These are phyloP conservation scores for Leucocoprinus birnbaumii DNA, from an alignment of 768 basidiomycete genomes.

Conservation along the genomic window DNA sequence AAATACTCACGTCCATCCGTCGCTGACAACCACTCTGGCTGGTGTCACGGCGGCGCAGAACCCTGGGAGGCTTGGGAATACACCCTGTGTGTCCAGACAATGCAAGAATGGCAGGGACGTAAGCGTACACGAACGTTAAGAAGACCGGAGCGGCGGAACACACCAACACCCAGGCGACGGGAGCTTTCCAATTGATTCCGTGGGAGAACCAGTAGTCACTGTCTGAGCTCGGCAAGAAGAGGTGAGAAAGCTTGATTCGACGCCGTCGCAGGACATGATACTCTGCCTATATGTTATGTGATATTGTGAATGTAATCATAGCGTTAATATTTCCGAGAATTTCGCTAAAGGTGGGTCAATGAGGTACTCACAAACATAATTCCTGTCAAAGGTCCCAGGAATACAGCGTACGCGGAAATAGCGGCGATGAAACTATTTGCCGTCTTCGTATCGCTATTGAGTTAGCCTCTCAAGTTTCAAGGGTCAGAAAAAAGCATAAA, in stretches of 20 bases:
- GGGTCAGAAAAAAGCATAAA: no score
- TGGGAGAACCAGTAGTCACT: constrained; percentile 28
- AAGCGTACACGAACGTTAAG: no score
- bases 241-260: constrained; percentile 22
- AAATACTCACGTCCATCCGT: constrained; percentile 19
- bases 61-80: constrained; percentile 26
- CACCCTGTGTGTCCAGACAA: constrained; percentile 16
- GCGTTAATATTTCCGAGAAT: no score
- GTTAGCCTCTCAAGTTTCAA: no score
- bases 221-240: constrained; percentile 18
- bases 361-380: not conserved
- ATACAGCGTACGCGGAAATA: constrained; percentile 26
- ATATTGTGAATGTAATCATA: no score
- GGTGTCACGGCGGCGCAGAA: constrained; percentile 21
- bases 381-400: constrained; percentile 26
- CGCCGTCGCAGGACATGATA: constrained; percentile 22
- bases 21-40: constrained; percentile 14
- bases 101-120: not conserved
- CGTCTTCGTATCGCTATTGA: constrained; percentile 2
- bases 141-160: not conserved
- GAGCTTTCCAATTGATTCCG: constrained; percentile 17
- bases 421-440: constrained; percentile 24
- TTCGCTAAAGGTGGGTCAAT: no score
- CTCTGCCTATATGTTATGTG: constrained; percentile 17
- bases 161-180: constrained; percentile 23